Conservation (phyloP, 768 basidiomycete species). For the Cystobasidium tubakii region DNA sequence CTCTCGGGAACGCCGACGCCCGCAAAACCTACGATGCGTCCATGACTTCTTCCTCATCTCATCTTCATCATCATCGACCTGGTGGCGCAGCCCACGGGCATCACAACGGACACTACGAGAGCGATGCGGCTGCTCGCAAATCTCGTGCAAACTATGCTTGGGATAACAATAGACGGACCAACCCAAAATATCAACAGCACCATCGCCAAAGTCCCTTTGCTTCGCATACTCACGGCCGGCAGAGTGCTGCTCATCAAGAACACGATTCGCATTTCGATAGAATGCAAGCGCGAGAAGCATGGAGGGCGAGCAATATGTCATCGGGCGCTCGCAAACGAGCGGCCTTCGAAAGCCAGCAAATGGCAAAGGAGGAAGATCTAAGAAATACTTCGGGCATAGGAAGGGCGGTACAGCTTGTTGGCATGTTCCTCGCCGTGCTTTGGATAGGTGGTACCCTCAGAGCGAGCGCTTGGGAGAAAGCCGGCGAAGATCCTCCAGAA, state of each 20-base stretch:
- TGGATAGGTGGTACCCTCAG: neutral
- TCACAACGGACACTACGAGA: neutral
- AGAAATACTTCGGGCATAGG: conserved; percentile 14
- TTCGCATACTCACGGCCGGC: neutral
- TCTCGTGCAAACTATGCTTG: conserved; percentile 34
- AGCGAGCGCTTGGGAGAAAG: conserved; percentile 23
- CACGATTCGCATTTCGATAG: conserved; percentile 33
- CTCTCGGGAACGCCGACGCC: conserved; percentile 29
- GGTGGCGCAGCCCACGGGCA: neutral
- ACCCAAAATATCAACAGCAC: conserved; percentile 19
- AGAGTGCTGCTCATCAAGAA: neutral
- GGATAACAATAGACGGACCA: conserved; percentile 18
- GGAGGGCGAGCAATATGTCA: conserved; percentile 28
- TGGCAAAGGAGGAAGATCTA: conserved; percentile 18
- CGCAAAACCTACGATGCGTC: conserved; percentile 22
- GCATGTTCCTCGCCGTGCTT: neutral
- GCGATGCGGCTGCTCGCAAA: neutral
- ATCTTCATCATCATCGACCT: neutral
- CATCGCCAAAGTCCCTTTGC: neutral
- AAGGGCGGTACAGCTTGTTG: conserved; percentile 16
- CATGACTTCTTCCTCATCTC: neutral
- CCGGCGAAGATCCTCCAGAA: neutral
- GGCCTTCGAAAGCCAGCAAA: conserved; percentile 7
- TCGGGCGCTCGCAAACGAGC: conserved; percentile 18
- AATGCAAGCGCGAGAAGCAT: conserved; percentile 30